These are phyloP conservation scores for Aotearoamyces nothofagi DNA, from an alignment of 2,329 filamentous ascomycete genomes.

Conservation along the genomic window DNA sequence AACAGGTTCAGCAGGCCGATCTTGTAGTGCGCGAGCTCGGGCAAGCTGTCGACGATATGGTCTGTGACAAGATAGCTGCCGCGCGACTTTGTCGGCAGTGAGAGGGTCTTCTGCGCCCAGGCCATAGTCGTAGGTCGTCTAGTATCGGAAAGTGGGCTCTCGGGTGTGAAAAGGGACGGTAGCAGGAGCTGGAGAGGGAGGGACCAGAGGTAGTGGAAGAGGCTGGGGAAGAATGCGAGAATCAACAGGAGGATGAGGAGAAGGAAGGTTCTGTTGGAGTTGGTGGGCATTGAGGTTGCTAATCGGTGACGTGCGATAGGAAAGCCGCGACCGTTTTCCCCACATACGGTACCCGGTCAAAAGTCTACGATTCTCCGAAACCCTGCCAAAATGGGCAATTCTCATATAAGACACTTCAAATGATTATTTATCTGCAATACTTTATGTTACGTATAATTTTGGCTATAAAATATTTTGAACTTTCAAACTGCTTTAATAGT, in stretches of 20 bases:
- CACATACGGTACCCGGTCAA: no score
- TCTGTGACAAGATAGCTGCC: conserved; percentile 87
- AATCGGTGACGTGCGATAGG: no score
- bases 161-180: no score
- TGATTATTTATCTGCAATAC: no score
- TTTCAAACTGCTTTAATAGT: no score
- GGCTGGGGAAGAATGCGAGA: conserved; percentile 33
- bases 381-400: no score
- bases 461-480: no score
- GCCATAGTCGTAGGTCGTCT: conserved; percentile 13
- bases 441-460: no score
- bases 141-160: conserved; percentile 13
- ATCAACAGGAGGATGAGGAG: conserved; percentile 32
- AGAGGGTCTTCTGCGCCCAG: conserved; percentile 81
- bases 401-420: no score
- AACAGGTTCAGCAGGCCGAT: conserved; percentile 80
- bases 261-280: conserved; percentile 22
- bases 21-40: conserved; percentile 72
- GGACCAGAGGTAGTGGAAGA: conserved; percentile 36
- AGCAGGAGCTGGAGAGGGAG: conserved; percentile 28
- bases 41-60: conserved; percentile 52
- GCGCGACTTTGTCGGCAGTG: conserved; percentile 58
- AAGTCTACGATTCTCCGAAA: no score
- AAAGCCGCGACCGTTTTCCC: no score
- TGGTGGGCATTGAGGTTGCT: no score